Base-by-base conservation (phyloP, 2,329 filamentous ascomycete genomes). In the Fusarium bulbicola region DNA sequence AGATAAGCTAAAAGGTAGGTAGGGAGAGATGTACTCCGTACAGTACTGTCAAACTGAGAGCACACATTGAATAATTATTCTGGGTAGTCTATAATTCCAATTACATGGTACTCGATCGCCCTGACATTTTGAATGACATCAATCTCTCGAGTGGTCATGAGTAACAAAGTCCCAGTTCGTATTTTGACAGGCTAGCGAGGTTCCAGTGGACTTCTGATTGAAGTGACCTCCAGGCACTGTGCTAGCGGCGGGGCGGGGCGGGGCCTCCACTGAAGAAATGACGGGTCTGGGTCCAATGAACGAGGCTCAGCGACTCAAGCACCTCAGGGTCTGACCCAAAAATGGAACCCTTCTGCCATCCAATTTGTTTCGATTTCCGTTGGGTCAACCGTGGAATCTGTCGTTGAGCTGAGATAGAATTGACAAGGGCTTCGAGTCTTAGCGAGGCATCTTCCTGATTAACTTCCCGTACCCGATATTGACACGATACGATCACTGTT, bases 91-190 rank as follows among this genome's bases (percentile, higher is more conserved):
- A 53, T 34, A 34, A 54, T n/a, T 40, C 24, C 20, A 54, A 28
- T 54, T 18, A n/a, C 14, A 28, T 28, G 50, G 34, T 28, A 54
- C 24, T 54, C 50, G 34, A 28, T 40, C 32, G 20, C 58, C 37
- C 45, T 40, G 43, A 24, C 43, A 34, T 24, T 30, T 40, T 68
- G 52, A 65, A 74, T 74, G 71, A 74, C 71, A 72, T 74, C 71
- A 73, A 72, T 72, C 32, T 72, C 54, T 32, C 49, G 16, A 36
- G 28, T 56, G 47, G 37, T 68, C 64, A 68, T 28, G 54, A 62
- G 46, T 40, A 30, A 39, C 21, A 34, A 34, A 34, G 59, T 30
- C 26, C 42, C 40, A 30, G 37, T 45, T 71, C 62, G 70, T 74
- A 73, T 73, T 70, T 61, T 61, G 47, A 11, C 42, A 56, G 36